Percentiles rank a stretch among this genome's conserved stretches.
These are phyloP conservation scores for Graphilbum fragrans DNA, from an alignment of 2,329 filamentous ascomycete genomes.

Conservation along the genomic window DNA sequence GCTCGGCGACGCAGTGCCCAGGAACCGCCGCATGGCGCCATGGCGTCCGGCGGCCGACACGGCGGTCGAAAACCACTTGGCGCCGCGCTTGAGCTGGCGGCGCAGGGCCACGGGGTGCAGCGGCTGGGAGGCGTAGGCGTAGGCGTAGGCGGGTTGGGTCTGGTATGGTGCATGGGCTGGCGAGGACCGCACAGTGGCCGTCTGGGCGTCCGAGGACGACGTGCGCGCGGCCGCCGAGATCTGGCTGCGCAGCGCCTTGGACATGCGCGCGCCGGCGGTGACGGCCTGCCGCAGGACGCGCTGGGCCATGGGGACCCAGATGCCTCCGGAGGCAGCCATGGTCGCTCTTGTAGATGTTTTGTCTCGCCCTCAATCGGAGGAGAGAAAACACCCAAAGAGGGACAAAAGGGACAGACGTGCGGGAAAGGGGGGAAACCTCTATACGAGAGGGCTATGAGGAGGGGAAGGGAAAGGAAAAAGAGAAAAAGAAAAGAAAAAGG, in stretches of 20 bases:
- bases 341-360: slow-evolving; percentile 12
- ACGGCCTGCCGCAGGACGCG: slow-evolving; percentile 41
- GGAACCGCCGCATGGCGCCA: slow-evolving; percentile 30
- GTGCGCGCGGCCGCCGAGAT: slow-evolving; percentile 27
- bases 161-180: slow-evolving; percentile 11
- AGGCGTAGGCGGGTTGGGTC: neutral
- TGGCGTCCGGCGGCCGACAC: slow-evolving; percentile 11
- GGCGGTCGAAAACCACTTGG: slow-evolving; percentile 34
- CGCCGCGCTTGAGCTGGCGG: slow-evolving; percentile 33
- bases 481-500: neutral
- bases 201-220: slow-evolving; percentile 32
- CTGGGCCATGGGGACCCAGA: slow-evolving; percentile 44
- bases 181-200: slow-evolving; percentile 26
- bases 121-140: slow-evolving; percentile 29
- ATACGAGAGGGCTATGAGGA: too few relatives aligned
- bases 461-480: slow-evolving; percentile 1
- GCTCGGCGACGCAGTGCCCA: slow-evolving; percentile 34
- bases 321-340: slow-evolving; percentile 45
- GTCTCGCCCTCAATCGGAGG: neutral
- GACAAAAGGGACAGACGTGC: neutral
- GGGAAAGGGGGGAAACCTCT: slow-evolving; percentile 1
- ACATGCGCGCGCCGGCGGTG: slow-evolving; percentile 27
- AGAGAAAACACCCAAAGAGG: slow-evolving; percentile 2
- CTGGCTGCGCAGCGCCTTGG: slow-evolving; percentile 38
- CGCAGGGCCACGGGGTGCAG: slow-evolving; percentile 38